These are phyloP conservation scores for Petunia axillaris DNA, from an alignment of 257 asterid species.

Conservation along the genomic window DNA sequence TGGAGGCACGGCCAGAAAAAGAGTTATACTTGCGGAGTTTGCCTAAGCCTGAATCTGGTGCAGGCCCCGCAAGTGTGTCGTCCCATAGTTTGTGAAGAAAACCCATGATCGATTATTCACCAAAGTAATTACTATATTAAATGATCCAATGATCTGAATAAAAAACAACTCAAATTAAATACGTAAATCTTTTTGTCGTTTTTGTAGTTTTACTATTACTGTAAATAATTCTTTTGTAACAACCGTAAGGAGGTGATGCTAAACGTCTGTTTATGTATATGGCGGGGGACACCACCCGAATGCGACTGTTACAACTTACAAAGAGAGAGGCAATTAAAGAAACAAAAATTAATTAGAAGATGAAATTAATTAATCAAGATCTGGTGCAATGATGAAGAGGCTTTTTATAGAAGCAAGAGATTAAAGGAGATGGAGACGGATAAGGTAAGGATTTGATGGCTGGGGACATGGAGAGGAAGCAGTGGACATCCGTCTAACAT, in stretches of 20 bases:
- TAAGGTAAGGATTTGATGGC: conserved; percentile 14
- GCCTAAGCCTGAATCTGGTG: conserved; percentile 75
- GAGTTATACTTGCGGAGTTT: conserved; percentile 72
- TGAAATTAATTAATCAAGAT: background rate
- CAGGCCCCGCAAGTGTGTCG: conserved; percentile 81
- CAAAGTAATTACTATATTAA: too few relatives aligned
- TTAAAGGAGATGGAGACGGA: background rate
- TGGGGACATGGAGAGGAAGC: conserved; percentile 31
- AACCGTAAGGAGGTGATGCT: conserved; percentile 63
- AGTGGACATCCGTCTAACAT: conserved; percentile 24
- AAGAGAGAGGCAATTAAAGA: conserved; percentile 19
- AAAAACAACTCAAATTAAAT: background rate
- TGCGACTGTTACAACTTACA: conserved; percentile 71
- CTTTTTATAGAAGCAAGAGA: conserved; percentile 41
- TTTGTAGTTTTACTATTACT: background rate
- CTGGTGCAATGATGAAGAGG: background rate
- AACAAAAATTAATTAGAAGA: conserved; percentile 20
- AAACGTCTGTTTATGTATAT: conserved; percentile 19
- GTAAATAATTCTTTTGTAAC: conserved; percentile 50
- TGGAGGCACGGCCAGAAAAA: conserved; percentile 38
- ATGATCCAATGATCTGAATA: background rate
- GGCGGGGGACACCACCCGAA: conserved; percentile 52
- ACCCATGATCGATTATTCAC: conserved; percentile 51
- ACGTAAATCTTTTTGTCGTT: background rate
- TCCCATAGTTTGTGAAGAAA: conserved; percentile 87